Base-by-base conservation (phyloP, 2,329 filamentous ascomycete species). In the Madurella fahalii region DNA sequence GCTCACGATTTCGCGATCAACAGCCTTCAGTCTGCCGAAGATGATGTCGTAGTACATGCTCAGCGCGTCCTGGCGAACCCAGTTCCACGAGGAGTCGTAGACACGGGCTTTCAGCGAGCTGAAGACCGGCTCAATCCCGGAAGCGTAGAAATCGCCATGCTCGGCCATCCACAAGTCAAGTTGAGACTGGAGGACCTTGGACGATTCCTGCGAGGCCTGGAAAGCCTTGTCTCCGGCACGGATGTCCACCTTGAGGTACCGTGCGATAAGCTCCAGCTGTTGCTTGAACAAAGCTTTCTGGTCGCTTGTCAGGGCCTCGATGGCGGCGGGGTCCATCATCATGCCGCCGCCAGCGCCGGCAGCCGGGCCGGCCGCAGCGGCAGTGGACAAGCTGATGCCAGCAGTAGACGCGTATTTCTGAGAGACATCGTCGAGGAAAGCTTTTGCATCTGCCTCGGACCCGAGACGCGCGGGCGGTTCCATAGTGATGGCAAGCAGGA, bases 1-100 rank as follows among this genome's bases (percentile, higher is more conserved):
- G 74, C 92, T 96, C 69, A 99, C 94, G 65, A 97, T 99, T 72
- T 99, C 94, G 60, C 94, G 89, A 67, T 99, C 94, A 40, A 99
- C 89, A 47, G 86, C 90, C 77, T 94, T 85, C 51, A 99, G 84
- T 58, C 94, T 85, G 55, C 94, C 94, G 66, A 99, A 99, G 68
- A 99, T 96, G 68, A 99, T 95, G 68, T 99, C 94, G 75, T 91
- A 99, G 78, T 94, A 99, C 93, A 99, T 99, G 77, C 82, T 94
- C 51, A 99, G 83, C 30, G 93, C 94, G 71, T 99, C 94, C 71
- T 99, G 94, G 50, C 94, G 87, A 58, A 91, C 94, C 94, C 94
- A 99, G 72, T 99, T 99, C 94, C 94, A 99, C 0, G 91, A 95
- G 0, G 94, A 97, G 71, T 99, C 94, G 74, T 99, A 99, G 9